phyloP scores from a whole-genome alignment of 2,329 filamentous ascomycete species.

The Penicillium corylophilum region DNA sequence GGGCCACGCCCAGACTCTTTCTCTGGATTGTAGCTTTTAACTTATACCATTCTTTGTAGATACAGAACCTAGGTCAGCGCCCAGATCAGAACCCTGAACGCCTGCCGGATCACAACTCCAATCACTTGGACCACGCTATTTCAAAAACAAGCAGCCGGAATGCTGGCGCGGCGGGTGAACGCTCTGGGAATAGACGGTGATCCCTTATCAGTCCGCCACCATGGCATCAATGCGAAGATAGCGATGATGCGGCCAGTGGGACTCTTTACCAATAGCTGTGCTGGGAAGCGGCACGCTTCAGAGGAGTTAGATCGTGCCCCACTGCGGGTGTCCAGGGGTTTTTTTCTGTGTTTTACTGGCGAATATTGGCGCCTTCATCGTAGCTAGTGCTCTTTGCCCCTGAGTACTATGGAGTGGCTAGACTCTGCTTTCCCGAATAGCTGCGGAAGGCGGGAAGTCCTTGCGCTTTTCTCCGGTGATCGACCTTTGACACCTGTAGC shows the following conservation, averaged over 20 bases:
- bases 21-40: background rate
- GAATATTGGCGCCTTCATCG: conserved; percentile 4
- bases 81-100: background rate
- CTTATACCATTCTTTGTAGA: background rate
- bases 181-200: background rate
- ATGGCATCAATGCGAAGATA: conserved; percentile 2
- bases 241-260: background rate
- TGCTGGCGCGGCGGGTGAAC: background rate
- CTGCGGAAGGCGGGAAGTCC: background rate
- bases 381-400: background rate
- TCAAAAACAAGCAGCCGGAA: background rate
- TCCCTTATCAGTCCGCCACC: conserved; percentile 10
- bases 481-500: conserved; percentile 2
- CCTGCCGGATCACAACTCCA: background rate
- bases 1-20: conserved; percentile 4
- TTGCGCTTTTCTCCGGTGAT: conserved; percentile 7
- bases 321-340: conserved; percentile 1
- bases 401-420: background rate
- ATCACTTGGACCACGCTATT: background rate
- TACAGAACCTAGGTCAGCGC: background rate
- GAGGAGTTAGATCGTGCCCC: conserved; percentile 1
- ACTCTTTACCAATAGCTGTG: conserved; percentile 8
- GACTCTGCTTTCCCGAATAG: background rate
- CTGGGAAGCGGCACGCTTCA: conserved; percentile 7
- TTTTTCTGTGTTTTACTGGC: background rate